Evolutionary conservation across 352 stramenopile genomes (phyloP), one percentile per base, ranked within the genome.

Genomic region (Thraustochytrium striatum): DNA sequence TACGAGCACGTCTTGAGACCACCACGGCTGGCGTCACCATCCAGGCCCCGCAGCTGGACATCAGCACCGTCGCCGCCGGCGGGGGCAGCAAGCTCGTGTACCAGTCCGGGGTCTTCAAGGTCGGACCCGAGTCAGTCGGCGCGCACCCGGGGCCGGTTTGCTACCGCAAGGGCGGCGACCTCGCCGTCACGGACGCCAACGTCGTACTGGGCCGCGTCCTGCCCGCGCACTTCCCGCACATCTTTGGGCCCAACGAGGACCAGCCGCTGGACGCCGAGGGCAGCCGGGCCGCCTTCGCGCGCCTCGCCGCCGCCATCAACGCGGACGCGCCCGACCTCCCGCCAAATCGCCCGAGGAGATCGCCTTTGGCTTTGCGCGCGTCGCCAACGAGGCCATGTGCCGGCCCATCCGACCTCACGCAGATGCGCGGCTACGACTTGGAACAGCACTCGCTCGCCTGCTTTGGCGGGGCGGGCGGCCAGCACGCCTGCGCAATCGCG

Each of bases 361-460:
- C 8, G 96, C 96, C 1, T 98, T 92, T 62, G 96, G 96, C 5
- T 99, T 99, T 81, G 84, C 99, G 52, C 88, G 95, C 33, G 95
- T 99, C 21, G 96, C 96, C 28, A 99, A 99, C 84, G 96, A 99
- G 84, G 94, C 96, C 1, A 99, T 99, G 95, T 99, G 95, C 82
- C 92, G 96, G n/a, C 96, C 95, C 0, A 99, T 99, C 84, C 92
- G 96, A 98, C 83, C 85, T 99, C 52, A 99, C 96, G 32, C 90
- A 94, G 85, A 99, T 98, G 91, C 96, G 96, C 70, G 95, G 95
- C 0, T 98, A 96, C 87, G 95, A 98, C 83, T 95, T 98, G 57
- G 97, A 90, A 39, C 97, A 88, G 2, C 95, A 98, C 83, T 89
- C 93, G 55, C 85, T 99, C 38, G 94, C 95, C 32, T 98, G 94